A percentile compares a stretch with the other conserved stretches of the same genome.
phyloP scores from a whole-genome alignment of 1,284 basidiomycete species.

The Trametes sp. region DNA sequence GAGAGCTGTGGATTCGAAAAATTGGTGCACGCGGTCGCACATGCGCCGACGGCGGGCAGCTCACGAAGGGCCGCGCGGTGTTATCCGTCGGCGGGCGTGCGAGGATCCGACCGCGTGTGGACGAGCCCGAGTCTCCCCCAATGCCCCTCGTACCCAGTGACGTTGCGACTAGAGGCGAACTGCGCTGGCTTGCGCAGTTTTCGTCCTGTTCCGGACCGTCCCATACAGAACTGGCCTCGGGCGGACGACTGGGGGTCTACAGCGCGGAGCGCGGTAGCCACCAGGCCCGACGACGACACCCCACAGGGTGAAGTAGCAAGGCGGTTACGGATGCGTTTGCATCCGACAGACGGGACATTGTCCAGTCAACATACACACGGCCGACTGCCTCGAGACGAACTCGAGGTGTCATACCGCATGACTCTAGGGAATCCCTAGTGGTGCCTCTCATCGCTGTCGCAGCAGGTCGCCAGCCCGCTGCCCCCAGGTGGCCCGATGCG shows the following conservation, averaged over 20 bases:
- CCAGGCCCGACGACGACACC: no score
- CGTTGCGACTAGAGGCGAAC: slow-evolving; percentile 1
- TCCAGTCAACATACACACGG: not conserved
- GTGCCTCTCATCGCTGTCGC: slow-evolving; percentile 3
- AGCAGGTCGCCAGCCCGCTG: slow-evolving; percentile 6
- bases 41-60: not conserved
- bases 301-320: no score
- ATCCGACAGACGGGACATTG: not conserved
- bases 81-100: not conserved
- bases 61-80: not conserved
- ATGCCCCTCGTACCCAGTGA: slow-evolving; percentile 5
- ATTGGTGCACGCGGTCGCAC: not conserved
- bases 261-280: no score
- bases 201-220: not conserved
- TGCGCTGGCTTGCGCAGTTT: not conserved
- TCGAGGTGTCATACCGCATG: slow-evolving; percentile 2
- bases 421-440: not conserved
- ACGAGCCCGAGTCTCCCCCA: not conserved
- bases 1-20: not conserved
- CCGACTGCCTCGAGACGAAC: slow-evolving; percentile 3
- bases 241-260: no score
- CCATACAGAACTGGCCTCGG: not conserved
- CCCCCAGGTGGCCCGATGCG: not conserved
- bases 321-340: not conserved
- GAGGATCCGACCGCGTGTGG: not conserved